These are phyloP conservation scores for Epichloe bromicola DNA, from an alignment of 2,329 filamentous ascomycete genomes.

Conservation along the genomic window DNA sequence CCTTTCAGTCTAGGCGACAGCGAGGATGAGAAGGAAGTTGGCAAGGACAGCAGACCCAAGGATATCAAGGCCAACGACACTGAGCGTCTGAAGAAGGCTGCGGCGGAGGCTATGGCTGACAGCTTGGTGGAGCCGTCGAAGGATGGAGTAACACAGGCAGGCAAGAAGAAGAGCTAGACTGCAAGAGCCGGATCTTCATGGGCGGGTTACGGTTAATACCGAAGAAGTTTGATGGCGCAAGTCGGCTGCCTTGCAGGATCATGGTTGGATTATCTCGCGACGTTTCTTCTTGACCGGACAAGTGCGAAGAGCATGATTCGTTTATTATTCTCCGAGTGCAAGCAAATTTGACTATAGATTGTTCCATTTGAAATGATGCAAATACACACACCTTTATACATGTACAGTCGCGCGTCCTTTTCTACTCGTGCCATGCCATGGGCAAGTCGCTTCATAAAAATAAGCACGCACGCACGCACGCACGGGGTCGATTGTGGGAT, in stretches of 20 bases:
- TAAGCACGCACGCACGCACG: no score
- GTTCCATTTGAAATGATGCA: neutral
- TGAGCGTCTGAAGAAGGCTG: slow-evolving; percentile 52
- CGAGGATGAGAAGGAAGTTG: slow-evolving; percentile 67
- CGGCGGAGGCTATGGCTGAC: slow-evolving; percentile 47
- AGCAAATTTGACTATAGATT: neutral
- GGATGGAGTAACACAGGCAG: slow-evolving; percentile 14
- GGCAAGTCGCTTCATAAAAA: no score
- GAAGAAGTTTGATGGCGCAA: neutral
- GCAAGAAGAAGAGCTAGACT: slow-evolving; percentile 25
- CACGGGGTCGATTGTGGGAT: no score
- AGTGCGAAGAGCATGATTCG: neutral
- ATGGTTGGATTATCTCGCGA: neutral
- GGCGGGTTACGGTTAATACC: no score
- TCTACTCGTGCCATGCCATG: neutral
- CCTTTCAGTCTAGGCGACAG: slow-evolving; percentile 94
- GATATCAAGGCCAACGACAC: slow-evolving; percentile 41
- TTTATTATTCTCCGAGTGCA: slow-evolving; percentile 1
- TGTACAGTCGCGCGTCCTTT: neutral
- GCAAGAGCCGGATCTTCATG: neutral
- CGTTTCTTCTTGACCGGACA: neutral
- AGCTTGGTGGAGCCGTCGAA: slow-evolving; percentile 32
- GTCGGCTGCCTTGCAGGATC: neutral
- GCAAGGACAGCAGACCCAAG: slow-evolving; percentile 34
- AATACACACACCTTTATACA: neutral